These are phyloP conservation scores for Paraphoma sp. DNA, from an alignment of 2,329 filamentous ascomycete species.

Conservation along the genomic window DNA sequence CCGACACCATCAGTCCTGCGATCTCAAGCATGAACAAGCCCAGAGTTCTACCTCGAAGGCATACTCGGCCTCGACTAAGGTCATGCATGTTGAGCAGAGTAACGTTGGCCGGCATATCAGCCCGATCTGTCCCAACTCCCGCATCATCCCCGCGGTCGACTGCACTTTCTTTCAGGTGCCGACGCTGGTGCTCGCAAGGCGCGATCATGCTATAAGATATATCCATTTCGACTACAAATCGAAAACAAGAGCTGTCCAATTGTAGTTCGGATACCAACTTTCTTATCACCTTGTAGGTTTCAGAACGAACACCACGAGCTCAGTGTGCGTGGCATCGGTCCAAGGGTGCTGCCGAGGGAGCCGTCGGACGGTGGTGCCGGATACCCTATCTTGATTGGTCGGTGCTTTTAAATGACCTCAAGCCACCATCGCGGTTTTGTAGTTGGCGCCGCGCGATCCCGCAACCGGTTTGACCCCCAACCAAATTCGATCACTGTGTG, in stretches of 20 bases:
- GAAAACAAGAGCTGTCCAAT: neutral
- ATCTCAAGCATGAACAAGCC: too few species aligned
- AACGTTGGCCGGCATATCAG: too few species aligned
- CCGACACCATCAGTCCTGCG: too few species aligned
- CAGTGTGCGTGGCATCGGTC: constrained; percentile 2
- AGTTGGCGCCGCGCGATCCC: constrained; percentile 20
- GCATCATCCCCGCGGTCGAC: too few species aligned
- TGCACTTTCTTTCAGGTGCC: too few species aligned
- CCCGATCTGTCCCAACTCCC: too few species aligned
- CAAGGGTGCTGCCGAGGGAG: neutral
- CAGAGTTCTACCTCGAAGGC: too few species aligned
- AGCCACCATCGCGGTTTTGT: constrained; percentile 18
- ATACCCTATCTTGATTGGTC: constrained; percentile 22
- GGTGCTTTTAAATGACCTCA: constrained; percentile 19
- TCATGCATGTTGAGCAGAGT: too few species aligned
- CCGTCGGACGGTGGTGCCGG: constrained; percentile 18
- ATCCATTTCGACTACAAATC: neutral
- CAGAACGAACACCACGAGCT: constrained; percentile 1
- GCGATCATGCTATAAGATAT: neutral
- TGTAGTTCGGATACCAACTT: neutral
- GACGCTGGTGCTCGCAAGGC: neutral
- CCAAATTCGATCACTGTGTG: constrained; percentile 27
- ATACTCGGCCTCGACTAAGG: too few species aligned
- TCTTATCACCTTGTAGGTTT: neutral
- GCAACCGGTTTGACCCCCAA: constrained; percentile 24